phyloP scores from a whole-genome alignment of 164 flowering plant genomes.

The grape (Vitis vinifera) region ASM3070453v1 NC_081809.1:25385001-25385500 shows the following conservation, averaged over 20 bases:
- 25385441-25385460: background rate
- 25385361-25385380: background rate
- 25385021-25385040: slow-evolving; percentile 18
- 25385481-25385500: background rate
- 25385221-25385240: background rate
- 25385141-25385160: background rate
- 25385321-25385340: background rate
- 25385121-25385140: background rate
- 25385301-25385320: background rate
- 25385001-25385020: slow-evolving; percentile 28
- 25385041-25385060: slow-evolving; percentile 56
- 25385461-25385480: background rate
- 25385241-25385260: slow-evolving; percentile 6
- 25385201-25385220: background rate
- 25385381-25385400: background rate
- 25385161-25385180: slow-evolving; percentile 2
- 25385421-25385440: background rate
- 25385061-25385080: slow-evolving; percentile 83
- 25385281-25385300: background rate
- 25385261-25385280: background rate
- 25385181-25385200: slow-evolving; percentile 3
- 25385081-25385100: slow-evolving; percentile 66
- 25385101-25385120: slow-evolving; percentile 8
- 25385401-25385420: background rate
- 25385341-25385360: background rate